Percentiles rank a stretch among this genome's conserved stretches.
These are phyloP conservation scores for Phaseolus lunatus DNA, from an alignment of 306 rosid genomes.

Conservation along the genomic window DNA sequence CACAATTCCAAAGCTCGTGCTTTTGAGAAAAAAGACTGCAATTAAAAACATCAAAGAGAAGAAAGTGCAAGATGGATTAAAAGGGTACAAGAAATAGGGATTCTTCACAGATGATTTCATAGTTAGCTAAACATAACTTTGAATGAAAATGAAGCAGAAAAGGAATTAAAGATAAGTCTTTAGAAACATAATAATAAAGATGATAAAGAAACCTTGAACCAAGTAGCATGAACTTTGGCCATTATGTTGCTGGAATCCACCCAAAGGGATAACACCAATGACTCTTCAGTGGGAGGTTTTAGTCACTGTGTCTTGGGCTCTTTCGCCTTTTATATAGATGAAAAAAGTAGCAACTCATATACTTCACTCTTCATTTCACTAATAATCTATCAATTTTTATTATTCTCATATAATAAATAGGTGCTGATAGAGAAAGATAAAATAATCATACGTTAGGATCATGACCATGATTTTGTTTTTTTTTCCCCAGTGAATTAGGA, in stretches of 20 bases:
- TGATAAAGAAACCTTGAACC: conserved; percentile 67
- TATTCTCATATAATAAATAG: neutral
- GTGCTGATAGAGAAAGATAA: neutral
- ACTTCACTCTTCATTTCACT: neutral
- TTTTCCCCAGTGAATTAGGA: too few relatives aligned
- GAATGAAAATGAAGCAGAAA: neutral
- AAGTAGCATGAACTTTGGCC: conserved; percentile 65
- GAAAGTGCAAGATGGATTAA: neutral
- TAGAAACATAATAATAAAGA: neutral
- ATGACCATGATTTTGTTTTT: neutral
- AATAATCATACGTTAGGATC: neutral
- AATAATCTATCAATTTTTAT: neutral
- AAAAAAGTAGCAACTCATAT: too few relatives aligned
- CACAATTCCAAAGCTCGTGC: neutral
- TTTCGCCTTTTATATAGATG: conserved; percentile 10
- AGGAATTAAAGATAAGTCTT: neutral
- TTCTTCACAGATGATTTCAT: neutral
- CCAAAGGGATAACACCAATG: neutral
- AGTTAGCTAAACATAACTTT: neutral
- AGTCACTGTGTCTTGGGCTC: neutral
- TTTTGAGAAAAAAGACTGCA: neutral
- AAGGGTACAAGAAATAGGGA: neutral
- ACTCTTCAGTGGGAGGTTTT: neutral
- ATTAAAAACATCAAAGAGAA: neutral
- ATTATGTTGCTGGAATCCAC: conserved; percentile 43